Evolutionary conservation across 495 filamentous ascomycete species (phyloP).

Genomic region (Astrothelium subdiscretum): DNA sequence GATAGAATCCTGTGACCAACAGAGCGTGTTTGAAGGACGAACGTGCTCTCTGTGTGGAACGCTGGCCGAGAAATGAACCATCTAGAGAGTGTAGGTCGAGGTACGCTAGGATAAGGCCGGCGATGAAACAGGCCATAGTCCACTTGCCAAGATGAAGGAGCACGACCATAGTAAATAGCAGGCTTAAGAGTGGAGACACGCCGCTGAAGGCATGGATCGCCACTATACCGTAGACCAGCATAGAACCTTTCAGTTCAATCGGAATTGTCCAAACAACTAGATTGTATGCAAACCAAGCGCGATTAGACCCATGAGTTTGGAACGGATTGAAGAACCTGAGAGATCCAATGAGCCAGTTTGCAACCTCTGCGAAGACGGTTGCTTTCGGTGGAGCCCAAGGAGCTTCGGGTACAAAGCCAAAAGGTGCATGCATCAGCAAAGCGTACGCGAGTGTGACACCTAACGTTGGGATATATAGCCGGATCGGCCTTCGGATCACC

Average conservation of each 20-base stretch:
- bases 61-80: not conserved
- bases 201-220: not conserved
- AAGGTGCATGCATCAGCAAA: conserved; percentile 9
- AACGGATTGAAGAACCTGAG: conserved; percentile 6
- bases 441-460: conserved; percentile 31
- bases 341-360: conserved; percentile 6
- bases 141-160: conserved; percentile 5
- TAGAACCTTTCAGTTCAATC: conserved; percentile 15
- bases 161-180: not conserved
- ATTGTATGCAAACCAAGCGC: conserved; percentile 37
- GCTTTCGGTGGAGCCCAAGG: conserved; percentile 3
- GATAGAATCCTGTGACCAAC: conserved; percentile 5
- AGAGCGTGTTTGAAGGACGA: not conserved
- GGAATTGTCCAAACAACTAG: conserved; percentile 19
- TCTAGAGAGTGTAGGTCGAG: not conserved
- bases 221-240: conserved; percentile 8
- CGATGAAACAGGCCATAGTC: conserved; percentile 12
- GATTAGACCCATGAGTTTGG: conserved; percentile 16
- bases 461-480: conserved; percentile 36
- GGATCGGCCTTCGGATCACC: conserved; percentile 34
- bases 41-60: not conserved
- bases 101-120: not conserved
- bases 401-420: not conserved
- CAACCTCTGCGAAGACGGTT: conserved; percentile 4
- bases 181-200: not conserved